Evolutionary conservation across 345 rosid species (phyloP).

Genomic region (Cardamine resedifolia): DNA sequence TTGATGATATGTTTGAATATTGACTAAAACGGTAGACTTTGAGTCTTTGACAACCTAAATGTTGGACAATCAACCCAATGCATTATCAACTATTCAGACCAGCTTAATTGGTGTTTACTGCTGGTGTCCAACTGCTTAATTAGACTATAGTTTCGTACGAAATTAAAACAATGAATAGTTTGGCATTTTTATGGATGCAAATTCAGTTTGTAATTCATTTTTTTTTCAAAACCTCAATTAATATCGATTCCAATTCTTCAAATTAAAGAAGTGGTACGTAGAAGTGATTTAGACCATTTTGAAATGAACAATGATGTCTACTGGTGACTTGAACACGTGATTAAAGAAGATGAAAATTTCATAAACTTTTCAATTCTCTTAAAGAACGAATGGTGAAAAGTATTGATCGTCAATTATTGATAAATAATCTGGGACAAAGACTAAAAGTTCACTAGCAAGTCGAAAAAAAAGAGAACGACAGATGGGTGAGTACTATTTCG

Average conservation of each 20-base stretch:
- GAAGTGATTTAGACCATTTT: constrained; percentile 8
- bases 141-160: neutral
- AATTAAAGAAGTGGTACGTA: neutral
- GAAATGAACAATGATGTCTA: constrained; percentile 24
- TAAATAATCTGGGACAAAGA: constrained; percentile 16
- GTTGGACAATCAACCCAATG: neutral
- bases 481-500: neutral
- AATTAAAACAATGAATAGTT: neutral
- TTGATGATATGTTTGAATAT: constrained; percentile 12
- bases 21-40: constrained; percentile 9
- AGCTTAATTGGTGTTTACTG: neutral
- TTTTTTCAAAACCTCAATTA: neutral
- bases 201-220: neutral
- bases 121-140: neutral
- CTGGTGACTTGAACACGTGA: constrained; percentile 25
- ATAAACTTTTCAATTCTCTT: neutral
- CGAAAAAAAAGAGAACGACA: constrained; percentile 17
- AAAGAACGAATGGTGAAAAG: constrained; percentile 22
- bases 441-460: constrained; percentile 30
- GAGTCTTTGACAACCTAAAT: constrained; percentile 1
- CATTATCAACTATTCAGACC: neutral
- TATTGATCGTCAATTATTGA: constrained; percentile 18
- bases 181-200: neutral
- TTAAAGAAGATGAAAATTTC: constrained; percentile 2
- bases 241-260: neutral